phyloP scores from a whole-genome alignment of 1,284 basidiomycete genomes.

The Heterobasidion irregulare region DNA sequence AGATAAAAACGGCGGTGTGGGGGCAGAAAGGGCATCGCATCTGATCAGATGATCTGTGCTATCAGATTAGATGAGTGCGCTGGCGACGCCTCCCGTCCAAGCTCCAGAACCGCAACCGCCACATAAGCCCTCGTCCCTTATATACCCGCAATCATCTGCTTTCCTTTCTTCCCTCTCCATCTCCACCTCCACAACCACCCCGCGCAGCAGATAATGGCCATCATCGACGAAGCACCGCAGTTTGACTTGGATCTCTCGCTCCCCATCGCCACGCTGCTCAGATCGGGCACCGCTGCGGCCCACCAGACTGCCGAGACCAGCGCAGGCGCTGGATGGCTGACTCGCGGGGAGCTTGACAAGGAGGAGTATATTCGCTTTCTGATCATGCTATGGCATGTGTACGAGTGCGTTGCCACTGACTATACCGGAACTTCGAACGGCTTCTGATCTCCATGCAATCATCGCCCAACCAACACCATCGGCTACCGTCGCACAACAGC shows the following conservation, averaged over 20 bases:
- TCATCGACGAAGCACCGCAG: background rate
- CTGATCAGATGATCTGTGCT: no score
- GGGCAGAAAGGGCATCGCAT: no score
- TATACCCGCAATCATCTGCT: no score
- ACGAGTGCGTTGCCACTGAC: conserved; percentile 47
- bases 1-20: no score
- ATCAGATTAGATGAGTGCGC: no score
- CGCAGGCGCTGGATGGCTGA: conserved; percentile 49
- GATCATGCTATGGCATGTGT: conserved; percentile 74
- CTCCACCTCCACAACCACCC: background rate
- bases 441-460: background rate
- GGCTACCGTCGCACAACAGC: conserved; percentile 28
- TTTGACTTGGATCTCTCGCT: conserved; percentile 26
- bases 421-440: background rate
- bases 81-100: no score
- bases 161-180: background rate
- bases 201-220: background rate
- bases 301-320: conserved; percentile 60
- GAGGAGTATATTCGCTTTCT: conserved; percentile 66
- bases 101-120: no score
- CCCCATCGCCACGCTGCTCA: conserved; percentile 41
- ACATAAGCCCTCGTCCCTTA: no score
- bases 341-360: conserved; percentile 51
- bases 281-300: conserved; percentile 47
- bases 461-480: background rate